Conservation (phyloP, 106 monocot genomes). For the Hemerocallis citrina region DNA sequence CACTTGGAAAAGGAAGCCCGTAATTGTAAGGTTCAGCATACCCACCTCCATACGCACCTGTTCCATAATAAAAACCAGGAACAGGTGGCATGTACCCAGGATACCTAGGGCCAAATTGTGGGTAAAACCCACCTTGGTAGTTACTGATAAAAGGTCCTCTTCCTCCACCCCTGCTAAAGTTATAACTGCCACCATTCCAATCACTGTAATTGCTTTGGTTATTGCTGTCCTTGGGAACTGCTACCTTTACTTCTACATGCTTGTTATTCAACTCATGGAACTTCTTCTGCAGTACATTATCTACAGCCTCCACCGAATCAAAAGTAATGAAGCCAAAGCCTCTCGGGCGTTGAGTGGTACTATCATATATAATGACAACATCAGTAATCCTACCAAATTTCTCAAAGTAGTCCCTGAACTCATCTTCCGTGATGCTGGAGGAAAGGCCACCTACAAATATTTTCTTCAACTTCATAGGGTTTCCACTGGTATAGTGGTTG, state of each 20-base stretch:
- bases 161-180: constrained; percentile 5
- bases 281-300: constrained; percentile 32
- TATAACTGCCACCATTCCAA: constrained; percentile 5
- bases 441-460: constrained; percentile 80
- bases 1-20: constrained; percentile 11
- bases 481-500: neutral
- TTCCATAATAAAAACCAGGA: constrained; percentile 18
- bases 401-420: constrained; percentile 49
- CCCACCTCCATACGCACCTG: constrained; percentile 15
- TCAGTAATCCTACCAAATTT: constrained; percentile 44
- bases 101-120: constrained; percentile 19
- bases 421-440: constrained; percentile 28
- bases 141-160: constrained; percentile 7
- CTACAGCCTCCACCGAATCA: constrained; percentile 59
- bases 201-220: constrained; percentile 6
- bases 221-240: constrained; percentile 50
- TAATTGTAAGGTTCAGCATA: constrained; percentile 31
- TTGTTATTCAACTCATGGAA: constrained; percentile 65
- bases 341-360: constrained; percentile 31
- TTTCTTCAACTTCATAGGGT: constrained; percentile 26
- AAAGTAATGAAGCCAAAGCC: constrained; percentile 79
- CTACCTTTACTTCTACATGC: constrained; percentile 74
- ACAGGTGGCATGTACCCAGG: constrained; percentile 14
- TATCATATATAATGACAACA: constrained; percentile 59
- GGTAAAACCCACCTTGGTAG: constrained; percentile 16